phyloP scores from a whole-genome alignment of 140 eudicot species.

The Anethum foeniculum region DNA sequence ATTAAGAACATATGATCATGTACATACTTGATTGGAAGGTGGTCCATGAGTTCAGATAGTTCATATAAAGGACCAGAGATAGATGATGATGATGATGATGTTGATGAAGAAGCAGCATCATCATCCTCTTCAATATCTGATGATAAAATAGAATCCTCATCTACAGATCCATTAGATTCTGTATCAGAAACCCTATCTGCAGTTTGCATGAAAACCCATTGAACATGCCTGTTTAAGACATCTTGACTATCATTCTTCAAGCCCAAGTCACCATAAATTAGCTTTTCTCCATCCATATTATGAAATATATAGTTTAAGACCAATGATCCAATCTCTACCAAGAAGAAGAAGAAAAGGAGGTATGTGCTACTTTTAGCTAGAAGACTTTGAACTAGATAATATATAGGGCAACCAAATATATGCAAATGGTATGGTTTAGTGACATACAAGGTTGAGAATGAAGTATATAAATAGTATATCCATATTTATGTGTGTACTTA shows the following conservation, averaged over 20 bases:
- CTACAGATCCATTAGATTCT: slow-evolving; percentile 20
- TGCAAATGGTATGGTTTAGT: background rate
- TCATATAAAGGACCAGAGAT: slow-evolving; percentile 50
- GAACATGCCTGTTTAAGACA: background rate
- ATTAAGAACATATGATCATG: background rate
- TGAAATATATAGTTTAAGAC: background rate
- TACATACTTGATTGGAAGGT: slow-evolving; percentile 76
- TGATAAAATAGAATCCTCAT: slow-evolving; percentile 21
- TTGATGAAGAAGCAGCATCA: slow-evolving; percentile 13
- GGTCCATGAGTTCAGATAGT: slow-evolving; percentile 61
- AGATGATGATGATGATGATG: slow-evolving; percentile 1
- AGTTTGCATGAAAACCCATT: slow-evolving; percentile 13
- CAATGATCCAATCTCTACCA: background rate
- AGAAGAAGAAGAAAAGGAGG: background rate
- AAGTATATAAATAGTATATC: slow-evolving; percentile 3
- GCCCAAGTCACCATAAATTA: background rate
- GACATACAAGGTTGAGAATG: slow-evolving; percentile 11
- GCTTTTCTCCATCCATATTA: slow-evolving; percentile 4
- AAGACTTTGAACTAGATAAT: background rate
- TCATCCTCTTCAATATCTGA: slow-evolving; percentile 24
- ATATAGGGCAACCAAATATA: background rate
- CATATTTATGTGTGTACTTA: background rate
- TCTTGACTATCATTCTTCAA: background rate
- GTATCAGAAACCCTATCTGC: background rate
- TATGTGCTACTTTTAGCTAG: background rate